Evolutionary conservation across 2,329 filamentous ascomycete genomes (phyloP), one percentile per base, ranked within the genome.

Genomic region (Alternaria gaisen): DNA sequence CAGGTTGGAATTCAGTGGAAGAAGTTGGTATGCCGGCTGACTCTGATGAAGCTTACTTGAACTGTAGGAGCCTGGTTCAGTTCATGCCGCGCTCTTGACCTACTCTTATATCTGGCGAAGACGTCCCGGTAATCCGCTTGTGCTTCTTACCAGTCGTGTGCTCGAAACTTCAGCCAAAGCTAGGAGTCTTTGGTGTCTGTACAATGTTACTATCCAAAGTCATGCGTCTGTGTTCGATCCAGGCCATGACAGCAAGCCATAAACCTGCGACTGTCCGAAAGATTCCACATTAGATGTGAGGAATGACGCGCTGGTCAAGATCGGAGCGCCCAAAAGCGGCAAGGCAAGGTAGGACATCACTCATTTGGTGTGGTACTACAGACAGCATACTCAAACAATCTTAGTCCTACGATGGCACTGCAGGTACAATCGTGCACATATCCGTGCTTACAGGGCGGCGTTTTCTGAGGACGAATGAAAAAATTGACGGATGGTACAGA

Each of bases 361-460:
- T 43, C 36, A 30, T 20, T 34, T 47, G 26, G 36, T 12, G 64
- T 69, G 40, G 51, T 58, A 69, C 71, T 65, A 24, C 40, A 44
- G 63, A 42, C 28, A 52, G 46, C 56, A 50, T 34, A 32, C 56
- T 50, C 22, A 57, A 60, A 56, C 48, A 53, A 55, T 52, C 46
- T 68, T 67, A 41, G 52, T 62, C 65, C 60, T 48, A 61, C 53
- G 43, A 42, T 38, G 11, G 60, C 51, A 46, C 65, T 44, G 60
- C 63, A 68, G 64, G 60, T 65, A 71, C 64, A 69, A 28, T 59
- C 28, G 32, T 43, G 53, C 43, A 61, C 56, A 57, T 59, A 70
- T 54, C 69, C 66, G 48, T 38, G 28, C 42, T 41, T 46, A 32
- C 36, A 36, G 16, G 12, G 22, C 9, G 30, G 18, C 26, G 14